Base-by-base conservation (phyloP, 768 basidiomycete genomes). In the Symmetrospora coprosmae region DNA sequence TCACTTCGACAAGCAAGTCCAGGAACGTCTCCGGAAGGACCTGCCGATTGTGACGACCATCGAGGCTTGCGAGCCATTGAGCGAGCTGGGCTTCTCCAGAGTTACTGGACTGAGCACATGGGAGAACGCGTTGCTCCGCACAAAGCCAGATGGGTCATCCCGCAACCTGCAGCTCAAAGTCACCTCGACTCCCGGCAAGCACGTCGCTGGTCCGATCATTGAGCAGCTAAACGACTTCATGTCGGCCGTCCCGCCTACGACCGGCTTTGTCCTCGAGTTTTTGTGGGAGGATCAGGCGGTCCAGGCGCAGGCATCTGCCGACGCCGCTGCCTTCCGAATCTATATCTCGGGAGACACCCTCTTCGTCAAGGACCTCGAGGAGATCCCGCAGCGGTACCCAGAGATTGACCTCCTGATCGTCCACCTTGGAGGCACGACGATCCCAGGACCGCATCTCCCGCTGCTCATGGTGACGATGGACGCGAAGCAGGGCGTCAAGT, bases 1-100 rank as follows among this genome's bases (percentile, higher is more conserved):
- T 46, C 72, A 73, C 65, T 74, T 74, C 61, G 72, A 73, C 51
- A 66, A 70, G 46, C 62, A 68, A 2, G 73, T 74, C 21, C 70
- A 72, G 49, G 65, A 71, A 38, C 65, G 64, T 39, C 68, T 74
- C 23, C 66, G 73, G 23, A 70, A 67, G 28, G 69, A 71, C 60
- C 59, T 73, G 1, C 72, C 71, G 1, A 73, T 74, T 65, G 66
- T 73, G 47, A 71, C 71, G 8, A 74, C 68, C 9, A 61, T 66
- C 1, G 70, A 72, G 37, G 72, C 71, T 1, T 51, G 64, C 27
- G 61, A 68, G 27, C 59, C 64, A 27, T 61, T 69, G 14, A 31
- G 17, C 4, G 34, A 64, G 19, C 50, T 50, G 2, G 63, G 60
- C 21, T 66, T 67, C 50, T 34, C 43, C 5, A 37, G 43, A 14